Conservation (phyloP, 2,329 filamentous ascomycete genomes). For the Fusarium circinatum region DNA sequence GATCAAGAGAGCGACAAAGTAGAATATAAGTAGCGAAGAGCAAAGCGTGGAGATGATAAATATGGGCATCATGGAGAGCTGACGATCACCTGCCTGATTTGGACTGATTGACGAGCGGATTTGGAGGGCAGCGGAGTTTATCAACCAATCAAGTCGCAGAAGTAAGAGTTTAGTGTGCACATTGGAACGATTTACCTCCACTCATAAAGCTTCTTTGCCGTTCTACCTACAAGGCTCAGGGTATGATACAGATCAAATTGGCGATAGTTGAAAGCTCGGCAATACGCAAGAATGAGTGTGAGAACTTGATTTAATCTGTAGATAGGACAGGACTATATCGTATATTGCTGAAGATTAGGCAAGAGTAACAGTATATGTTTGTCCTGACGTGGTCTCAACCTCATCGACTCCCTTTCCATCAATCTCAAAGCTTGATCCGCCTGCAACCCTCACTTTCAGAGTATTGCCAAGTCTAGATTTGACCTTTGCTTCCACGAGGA, state of each 20-base stretch:
- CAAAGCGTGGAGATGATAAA: too few species aligned
- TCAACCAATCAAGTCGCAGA: not conserved
- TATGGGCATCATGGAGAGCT: not conserved
- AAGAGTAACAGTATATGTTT: not conserved
- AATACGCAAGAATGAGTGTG: too few species aligned
- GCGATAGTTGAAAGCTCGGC: too few species aligned
- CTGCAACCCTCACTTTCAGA: not conserved
- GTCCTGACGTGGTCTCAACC: not conserved
- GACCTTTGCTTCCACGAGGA: fast-evolving
- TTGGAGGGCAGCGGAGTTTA: fast-evolving
- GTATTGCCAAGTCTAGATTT: not conserved
- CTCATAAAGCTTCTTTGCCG: too few species aligned
- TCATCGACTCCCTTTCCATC: not conserved
- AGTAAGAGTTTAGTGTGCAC: too few species aligned
- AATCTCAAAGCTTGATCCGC: not conserved
- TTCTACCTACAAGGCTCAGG: too few species aligned
- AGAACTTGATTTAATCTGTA: too few species aligned
- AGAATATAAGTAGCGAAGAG: not conserved
- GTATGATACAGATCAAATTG: too few species aligned
- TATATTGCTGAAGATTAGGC: fast-evolving
- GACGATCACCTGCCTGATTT: not conserved
- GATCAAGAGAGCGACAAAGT: too few species aligned
- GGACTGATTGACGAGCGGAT: not conserved
- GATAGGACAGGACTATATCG: fast-evolving
- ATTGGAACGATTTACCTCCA: too few species aligned